These are phyloP conservation scores for Solanum tarapatanum DNA, from an alignment of 257 asterid species.

Conservation along the genomic window DNA sequence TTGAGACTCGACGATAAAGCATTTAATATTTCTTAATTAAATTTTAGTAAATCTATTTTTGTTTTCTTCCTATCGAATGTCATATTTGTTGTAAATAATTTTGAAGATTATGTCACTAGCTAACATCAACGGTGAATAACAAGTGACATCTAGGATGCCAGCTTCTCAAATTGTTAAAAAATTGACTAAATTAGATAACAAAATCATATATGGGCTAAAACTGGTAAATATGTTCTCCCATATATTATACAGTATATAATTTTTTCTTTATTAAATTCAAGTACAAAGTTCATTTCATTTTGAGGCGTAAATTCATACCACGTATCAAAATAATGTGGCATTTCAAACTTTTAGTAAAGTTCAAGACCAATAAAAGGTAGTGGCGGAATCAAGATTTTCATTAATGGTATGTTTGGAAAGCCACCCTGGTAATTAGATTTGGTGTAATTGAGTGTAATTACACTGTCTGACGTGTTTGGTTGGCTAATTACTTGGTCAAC, in stretches of 20 bases:
- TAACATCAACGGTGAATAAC: not conserved
- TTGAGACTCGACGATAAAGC: not conserved
- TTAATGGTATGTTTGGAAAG: too few species aligned
- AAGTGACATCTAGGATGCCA: not conserved
- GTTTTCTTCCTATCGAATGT: not conserved
- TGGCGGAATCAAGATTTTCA: not conserved
- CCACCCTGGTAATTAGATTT: too few species aligned
- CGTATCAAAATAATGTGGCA: not conserved
- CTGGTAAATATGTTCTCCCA: not conserved
- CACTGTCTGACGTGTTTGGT: not conserved
- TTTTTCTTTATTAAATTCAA: not conserved
- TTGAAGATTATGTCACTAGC: too few species aligned
- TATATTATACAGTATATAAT: not conserved
- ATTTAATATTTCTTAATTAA: too few species aligned
- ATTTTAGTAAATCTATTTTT: too few species aligned
- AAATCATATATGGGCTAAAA: not conserved
- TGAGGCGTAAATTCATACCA: not conserved
- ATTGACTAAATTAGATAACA: not conserved
- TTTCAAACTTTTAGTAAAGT: not conserved
- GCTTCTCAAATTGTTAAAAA: not conserved
- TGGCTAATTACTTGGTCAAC: not conserved
- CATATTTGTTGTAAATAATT: not conserved
- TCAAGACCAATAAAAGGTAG: not conserved
- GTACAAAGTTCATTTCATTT: not conserved
- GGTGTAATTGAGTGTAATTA: not conserved